These are phyloP conservation scores for Cylindricascospora bacillispora DNA, from an alignment of 1,139 yeast species.

Conservation along the genomic window DNA sequence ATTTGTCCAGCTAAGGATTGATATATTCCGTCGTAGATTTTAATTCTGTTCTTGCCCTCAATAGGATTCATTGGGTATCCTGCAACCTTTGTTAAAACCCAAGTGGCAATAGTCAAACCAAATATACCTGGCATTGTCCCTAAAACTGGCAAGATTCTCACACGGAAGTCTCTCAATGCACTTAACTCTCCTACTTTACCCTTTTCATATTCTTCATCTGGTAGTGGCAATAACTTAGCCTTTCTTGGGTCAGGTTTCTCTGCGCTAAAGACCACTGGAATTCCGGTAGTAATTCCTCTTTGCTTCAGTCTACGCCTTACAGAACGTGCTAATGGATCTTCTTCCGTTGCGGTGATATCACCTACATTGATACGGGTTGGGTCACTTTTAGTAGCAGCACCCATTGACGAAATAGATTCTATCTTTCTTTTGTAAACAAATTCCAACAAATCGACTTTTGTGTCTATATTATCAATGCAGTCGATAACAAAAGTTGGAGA, in stretches of 20 bases:
- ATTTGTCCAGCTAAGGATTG: conserved; percentile 84
- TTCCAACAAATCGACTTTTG: conserved; percentile 78
- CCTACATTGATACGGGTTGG: conserved; percentile 73
- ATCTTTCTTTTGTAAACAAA: conserved; percentile 51
- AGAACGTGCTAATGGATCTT: conserved; percentile 83
- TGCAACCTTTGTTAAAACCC: conserved; percentile 62
- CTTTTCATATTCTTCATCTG: conserved; percentile 62
- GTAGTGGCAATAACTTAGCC: conserved; percentile 73
- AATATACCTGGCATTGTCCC: conserved; percentile 97
- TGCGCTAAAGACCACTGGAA: conserved; percentile 83
- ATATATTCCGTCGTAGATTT: conserved; percentile 68
- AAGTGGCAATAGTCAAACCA: conserved; percentile 81
- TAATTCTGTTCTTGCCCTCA: conserved; percentile 82
- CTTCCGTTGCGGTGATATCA: conserved; percentile 69
- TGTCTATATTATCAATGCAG: conserved; percentile 91
- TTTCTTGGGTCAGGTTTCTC: conserved; percentile 95
- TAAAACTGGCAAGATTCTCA: conserved; percentile 82
- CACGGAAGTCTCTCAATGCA: conserved; percentile 80
- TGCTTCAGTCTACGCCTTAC: conserved; percentile 74
- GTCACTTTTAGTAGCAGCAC: conserved; percentile 89
- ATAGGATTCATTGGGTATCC: conserved; percentile 84
- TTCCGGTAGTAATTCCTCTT: conserved; percentile 60
- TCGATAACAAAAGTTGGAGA: conserved; percentile 70
- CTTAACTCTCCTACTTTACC: conserved; percentile 83
- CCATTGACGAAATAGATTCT: conserved; percentile 77